phyloP scores from a whole-genome alignment of 1,284 basidiomycete species.

The Moesziomyces sp. region DNA sequence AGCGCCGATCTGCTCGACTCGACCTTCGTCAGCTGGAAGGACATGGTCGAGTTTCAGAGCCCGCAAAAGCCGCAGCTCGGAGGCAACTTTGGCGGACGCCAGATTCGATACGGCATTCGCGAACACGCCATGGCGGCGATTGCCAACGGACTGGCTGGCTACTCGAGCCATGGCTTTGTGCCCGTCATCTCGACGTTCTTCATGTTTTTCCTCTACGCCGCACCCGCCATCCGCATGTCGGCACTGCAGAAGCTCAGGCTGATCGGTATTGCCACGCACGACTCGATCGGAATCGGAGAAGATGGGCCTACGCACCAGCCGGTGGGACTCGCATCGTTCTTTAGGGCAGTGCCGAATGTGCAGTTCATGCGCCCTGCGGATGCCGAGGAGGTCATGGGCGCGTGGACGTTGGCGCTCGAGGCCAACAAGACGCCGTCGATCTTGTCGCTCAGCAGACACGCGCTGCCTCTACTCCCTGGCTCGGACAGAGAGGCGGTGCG shows the following conservation, averaged over 20 bases:
- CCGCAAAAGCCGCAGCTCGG: conserved; percentile 82
- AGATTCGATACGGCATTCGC: conserved; percentile 93
- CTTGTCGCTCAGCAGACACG: conserved; percentile 83
- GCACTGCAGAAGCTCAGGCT: conserved; percentile 88
- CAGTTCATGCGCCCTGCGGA: conserved; percentile 79
- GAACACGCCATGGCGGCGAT: conserved; percentile 97
- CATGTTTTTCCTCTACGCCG: conserved; percentile 94
- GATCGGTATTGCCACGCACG: conserved; percentile 82
- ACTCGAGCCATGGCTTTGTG: conserved; percentile 79
- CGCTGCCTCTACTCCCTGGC: conserved; percentile 88
- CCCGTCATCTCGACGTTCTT: conserved; percentile 70
- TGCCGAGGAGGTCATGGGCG: conserved; percentile 90
- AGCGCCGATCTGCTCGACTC: conserved; percentile 91
- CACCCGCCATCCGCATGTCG: conserved; percentile 87
- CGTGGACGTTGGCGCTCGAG: conserved; percentile 82
- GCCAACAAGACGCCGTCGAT: conserved; percentile 82
- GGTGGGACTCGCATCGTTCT: conserved; percentile 83
- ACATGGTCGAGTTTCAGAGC: conserved; percentile 87
- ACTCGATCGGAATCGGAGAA: conserved; percentile 72
- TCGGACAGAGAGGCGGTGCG: conserved; percentile 83
- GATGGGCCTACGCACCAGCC: conserved; percentile 97
- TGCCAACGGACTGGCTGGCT: conserved; percentile 85
- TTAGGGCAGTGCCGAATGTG: conserved; percentile 89
- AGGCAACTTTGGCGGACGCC: conserved; percentile 80
- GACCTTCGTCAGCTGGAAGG: conserved; percentile 84